Evolutionary conservation across 495 filamentous ascomycete species (phyloP), one percentile per base, ranked within the genome.

Genomic region (Aspergillus mulundensis): DNA sequence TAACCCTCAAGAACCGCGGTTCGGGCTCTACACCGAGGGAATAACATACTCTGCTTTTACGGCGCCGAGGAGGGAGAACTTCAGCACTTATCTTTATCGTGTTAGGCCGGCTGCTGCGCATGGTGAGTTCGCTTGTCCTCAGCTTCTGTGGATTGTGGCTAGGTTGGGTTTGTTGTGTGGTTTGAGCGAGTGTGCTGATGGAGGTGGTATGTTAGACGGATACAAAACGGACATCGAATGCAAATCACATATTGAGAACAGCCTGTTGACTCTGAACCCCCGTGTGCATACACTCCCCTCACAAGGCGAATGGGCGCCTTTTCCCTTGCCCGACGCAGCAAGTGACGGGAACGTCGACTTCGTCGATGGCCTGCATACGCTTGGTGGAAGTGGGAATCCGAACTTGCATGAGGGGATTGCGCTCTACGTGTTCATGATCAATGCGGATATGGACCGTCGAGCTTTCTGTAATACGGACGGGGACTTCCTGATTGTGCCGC

Each of bases 21-120:
- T 72, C 47, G 72, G 71, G 14, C 61, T 85, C 19, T 80, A 85
- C 60, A 82, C 82, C n/a, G 84, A 86, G 69, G 82, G 82, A 1
- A 69, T 84, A 20, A 77, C 82, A 8, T 84, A 84, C 62, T 80
- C 77, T 40, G 83, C 72, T 7, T 76, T 76, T 57, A 66, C 63
- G 23, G 72, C 72, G 20, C 72, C 72, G 11, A 63, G 72, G 7
- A 63, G 69, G 39, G 63, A 66, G 8, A 74, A 76, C 24, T 70
- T 70, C 45, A 74, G 70, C 45, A 73, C 70, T 8, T 76, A 71
- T 49, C 70, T 76, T 69, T 74, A 76, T 48, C 63, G 72, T 3
- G 68, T 66, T 15, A 61, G 71, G n/a, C 72, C 72, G 23, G 65
- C 72, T 14, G 70, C 69, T 49, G 72, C 68, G 47, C 70, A 75